Conservation (phyloP, 2,329 filamentous ascomycete genomes). For the Fusarium solani-melongenae region DNA sequence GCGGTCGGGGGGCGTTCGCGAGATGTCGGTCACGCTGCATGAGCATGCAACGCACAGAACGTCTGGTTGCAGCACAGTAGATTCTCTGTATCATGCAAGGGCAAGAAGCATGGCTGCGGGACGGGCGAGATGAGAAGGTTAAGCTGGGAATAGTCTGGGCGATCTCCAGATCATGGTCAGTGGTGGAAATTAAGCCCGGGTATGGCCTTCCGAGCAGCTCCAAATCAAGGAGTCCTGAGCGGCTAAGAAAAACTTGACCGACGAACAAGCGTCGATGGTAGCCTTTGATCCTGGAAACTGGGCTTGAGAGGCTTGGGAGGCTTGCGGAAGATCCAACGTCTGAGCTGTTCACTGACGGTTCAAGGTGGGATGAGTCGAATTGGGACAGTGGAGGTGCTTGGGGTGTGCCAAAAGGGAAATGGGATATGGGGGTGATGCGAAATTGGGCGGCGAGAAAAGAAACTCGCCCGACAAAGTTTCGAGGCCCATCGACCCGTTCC, state of each 20-base stretch:
- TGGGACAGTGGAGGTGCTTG: constrained; percentile 7
- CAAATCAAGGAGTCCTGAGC: constrained; percentile 1
- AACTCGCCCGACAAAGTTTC: constrained; percentile 4
- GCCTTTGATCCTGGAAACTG: neutral
- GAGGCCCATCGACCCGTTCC: neutral
- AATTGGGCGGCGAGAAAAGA: constrained; percentile 2
- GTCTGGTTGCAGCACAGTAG: neutral
- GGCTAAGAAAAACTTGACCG: constrained; percentile 17
- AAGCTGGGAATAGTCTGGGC: constrained; percentile 9
- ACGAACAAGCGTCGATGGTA: constrained; percentile 6
- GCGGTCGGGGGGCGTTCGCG: neutral
- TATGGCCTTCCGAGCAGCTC: constrained; percentile 16
- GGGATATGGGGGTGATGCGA: neutral
- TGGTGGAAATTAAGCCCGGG: constrained; percentile 42
- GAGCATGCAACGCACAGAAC: neutral
- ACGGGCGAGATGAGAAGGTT: constrained; percentile 4
- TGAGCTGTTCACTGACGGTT: neutral
- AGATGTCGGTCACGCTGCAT: constrained; percentile 4
- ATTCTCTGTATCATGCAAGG: constrained; percentile 10
- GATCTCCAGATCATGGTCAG: constrained; percentile 25
- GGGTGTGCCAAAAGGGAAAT: constrained; percentile 7
- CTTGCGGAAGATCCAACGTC: constrained; percentile 23
- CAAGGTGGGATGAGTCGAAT: neutral
- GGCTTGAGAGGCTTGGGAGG: constrained; percentile 21
- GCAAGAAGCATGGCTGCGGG: neutral